Percentiles rank a stretch among this genome's conserved stretches.
These are phyloP conservation scores for Magnusiomyces clavatus DNA, from an alignment of 1,139 yeast genomes.

Conservation along the genomic window DNA sequence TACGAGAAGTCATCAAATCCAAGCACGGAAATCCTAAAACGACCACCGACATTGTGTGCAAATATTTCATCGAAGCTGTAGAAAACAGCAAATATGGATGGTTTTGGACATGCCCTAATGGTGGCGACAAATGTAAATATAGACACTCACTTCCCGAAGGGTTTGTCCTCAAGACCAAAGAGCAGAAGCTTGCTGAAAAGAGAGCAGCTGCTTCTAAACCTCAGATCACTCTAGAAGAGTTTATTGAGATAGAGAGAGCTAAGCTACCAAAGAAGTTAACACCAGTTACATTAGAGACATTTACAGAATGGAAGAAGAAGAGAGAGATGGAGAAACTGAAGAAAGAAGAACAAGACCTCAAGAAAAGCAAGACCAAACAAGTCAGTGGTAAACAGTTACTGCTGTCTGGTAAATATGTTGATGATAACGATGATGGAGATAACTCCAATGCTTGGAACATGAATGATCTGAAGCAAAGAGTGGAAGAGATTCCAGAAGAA, in stretches of 20 bases:
- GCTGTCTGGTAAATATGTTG: conserved; percentile 52
- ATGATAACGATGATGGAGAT: conserved; percentile 44
- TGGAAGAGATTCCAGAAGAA: conserved; percentile 20
- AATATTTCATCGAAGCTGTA: conserved; percentile 90
- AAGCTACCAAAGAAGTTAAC: conserved; percentile 74
- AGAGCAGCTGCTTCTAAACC: conserved; percentile 82
- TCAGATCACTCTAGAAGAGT: conserved; percentile 89
- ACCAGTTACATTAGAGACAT: conserved; percentile 81
- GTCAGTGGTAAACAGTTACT: conserved; percentile 79
- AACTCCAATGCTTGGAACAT: conserved; percentile 48
- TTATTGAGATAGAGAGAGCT: conserved; percentile 87
- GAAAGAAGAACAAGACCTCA: conserved; percentile 39
- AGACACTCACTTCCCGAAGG: conserved; percentile 97
- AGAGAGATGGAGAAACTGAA: conserved; percentile 56
- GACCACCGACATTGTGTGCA: conserved; percentile 93
- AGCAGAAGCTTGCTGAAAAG: conserved; percentile 83
- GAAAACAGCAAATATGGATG: conserved; percentile 97
- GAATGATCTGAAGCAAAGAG: conserved; percentile 30
- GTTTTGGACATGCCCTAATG: conserved; percentile 98
- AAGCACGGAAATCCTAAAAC: conserved; percentile 94
- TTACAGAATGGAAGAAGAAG: conserved; percentile 73
- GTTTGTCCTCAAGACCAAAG: conserved; percentile 91
- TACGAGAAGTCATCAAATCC: conserved; percentile 75
- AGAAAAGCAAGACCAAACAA: conserved; percentile 36
- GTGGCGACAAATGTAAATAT: conserved; percentile 83